Evolutionary conservation across 139 green algal genomes (phyloP), one percentile per base, ranked within the genome.

Genomic region (Chlorella sp.): DNA sequence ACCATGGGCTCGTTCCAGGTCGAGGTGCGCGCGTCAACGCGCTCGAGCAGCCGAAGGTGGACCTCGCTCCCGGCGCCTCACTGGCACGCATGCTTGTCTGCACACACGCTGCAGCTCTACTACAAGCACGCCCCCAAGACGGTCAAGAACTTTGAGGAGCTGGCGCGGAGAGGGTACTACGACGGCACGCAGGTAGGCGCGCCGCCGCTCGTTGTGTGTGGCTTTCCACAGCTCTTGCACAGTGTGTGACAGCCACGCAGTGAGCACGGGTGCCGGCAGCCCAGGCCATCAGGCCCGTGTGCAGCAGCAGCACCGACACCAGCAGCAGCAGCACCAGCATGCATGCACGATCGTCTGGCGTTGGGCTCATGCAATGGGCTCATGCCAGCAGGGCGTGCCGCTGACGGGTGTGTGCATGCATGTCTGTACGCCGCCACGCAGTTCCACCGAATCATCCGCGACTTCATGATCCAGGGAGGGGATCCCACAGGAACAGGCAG

Each of bases 401-500:
- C n/a, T n/a, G n/a, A n/a, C n/a, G n/a, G n/a, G n/a, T n/a, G n/a
- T n/a, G n/a, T n/a, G n/a, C n/a, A n/a, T n/a, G n/a, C n/a, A n/a
- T n/a, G n/a, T n/a, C n/a, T n/a, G n/a, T n/a, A n/a, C n/a, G n/a
- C n/a, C n/a, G n/a, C n/a, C 32, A 0, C 17, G 51, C 77, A 88
- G 76, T 91, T 89, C 66, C 85, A 91, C 62, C 73, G 85, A 29
- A 89, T 91, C 63, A 89, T 91, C 33, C 71, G 63, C 1, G 85
- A 89, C 74, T 91, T 91, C 69, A 85, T 88, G 79, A 74, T 82
- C 65, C 76, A 95, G 78, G 95, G 93, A 1, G 95, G 95, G 2
- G 95, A 99, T 72, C 95, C 95, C 0, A 98, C 94, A 5, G 95
- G 95, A 20, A 98, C 91, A 4, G 95, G 95, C 14, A 90, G 80